A percentile compares a stretch with the other conserved stretches of the same genome.
Conservation (phyloP, 1,284 basidiomycete genomes). For the Fomitopsis palustris region DNA sequence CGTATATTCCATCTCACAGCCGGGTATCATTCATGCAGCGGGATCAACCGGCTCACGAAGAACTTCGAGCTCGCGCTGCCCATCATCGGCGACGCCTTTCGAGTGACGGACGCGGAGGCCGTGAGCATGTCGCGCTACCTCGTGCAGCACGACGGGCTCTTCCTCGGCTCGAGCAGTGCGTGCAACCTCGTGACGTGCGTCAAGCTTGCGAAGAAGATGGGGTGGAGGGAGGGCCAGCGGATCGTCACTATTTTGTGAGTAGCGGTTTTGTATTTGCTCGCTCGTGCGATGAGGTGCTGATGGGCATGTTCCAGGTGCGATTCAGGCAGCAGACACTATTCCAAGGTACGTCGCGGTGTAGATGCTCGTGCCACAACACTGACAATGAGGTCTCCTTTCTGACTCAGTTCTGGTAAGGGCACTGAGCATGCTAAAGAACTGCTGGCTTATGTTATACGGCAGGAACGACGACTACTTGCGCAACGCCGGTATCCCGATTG, state of each 20-base stretch:
- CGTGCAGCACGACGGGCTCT: constrained; percentile 87
- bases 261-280: not conserved
- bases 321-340: constrained; percentile 83
- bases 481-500: constrained; percentile 57
- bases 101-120: constrained; percentile 86
- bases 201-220: constrained; percentile 69
- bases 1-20: not conserved
- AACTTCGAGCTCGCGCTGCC: constrained; percentile 83
- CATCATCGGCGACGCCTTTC: constrained; percentile 84
- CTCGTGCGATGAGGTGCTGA: not conserved
- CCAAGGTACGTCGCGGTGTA: constrained; percentile 53
- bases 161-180: constrained; percentile 94
- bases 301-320: constrained; percentile 65
- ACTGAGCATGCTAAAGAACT: not conserved
- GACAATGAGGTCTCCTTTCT: not conserved
- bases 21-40: constrained; percentile 49
- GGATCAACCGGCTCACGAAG: constrained; percentile 83
- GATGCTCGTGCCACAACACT: not conserved
- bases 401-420: constrained; percentile 40
- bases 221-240: constrained; percentile 60
- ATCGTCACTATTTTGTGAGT: constrained; percentile 84
- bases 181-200: constrained; percentile 93
- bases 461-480: constrained; percentile 82
- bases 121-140: constrained; percentile 91
- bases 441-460: not conserved